Conservation (phyloP, 441 rosid genomes). For the Manihot esculenta region DNA sequence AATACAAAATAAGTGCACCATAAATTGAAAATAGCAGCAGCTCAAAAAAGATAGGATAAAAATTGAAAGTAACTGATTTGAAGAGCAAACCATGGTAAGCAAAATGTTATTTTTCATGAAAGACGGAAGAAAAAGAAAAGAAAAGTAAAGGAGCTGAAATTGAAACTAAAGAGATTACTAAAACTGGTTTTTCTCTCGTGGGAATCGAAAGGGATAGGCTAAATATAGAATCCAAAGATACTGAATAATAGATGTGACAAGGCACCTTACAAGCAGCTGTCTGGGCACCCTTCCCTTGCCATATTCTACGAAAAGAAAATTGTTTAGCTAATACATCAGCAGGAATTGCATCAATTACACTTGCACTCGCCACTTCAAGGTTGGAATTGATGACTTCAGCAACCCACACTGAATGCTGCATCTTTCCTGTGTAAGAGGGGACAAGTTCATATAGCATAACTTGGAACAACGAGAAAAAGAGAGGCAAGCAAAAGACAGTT, state of each 20-base stretch:
- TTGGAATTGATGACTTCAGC: constrained; percentile 64
- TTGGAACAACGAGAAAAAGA: constrained; percentile 12
- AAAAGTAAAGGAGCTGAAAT: not conserved
- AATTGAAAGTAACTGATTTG: not conserved
- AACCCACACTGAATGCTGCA: constrained; percentile 96
- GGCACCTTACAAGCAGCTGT: constrained; percentile 86
- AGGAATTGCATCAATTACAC: constrained; percentile 49
- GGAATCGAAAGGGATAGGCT: not conserved
- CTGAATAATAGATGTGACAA: constrained; percentile 18
- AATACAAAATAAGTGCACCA: constrained; percentile 1
- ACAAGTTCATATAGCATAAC: constrained; percentile 23
- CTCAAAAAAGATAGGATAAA: not conserved
- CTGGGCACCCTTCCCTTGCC: constrained; percentile 95
- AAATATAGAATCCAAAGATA: not conserved
- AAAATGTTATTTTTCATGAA: not conserved
- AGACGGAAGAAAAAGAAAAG: not conserved
- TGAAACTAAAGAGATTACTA: not conserved
- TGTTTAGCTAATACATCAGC: constrained; percentile 51
- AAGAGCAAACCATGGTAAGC: constrained; percentile 1
- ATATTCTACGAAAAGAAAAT: constrained; percentile 79
- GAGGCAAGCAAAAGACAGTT: not conserved
- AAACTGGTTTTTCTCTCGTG: not conserved
- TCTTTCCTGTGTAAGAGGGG: constrained; percentile 60
- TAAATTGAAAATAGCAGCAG: not conserved
- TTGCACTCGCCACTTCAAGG: constrained; percentile 46